A percentile compares a stretch with the other conserved stretches of the same genome.
These are phyloP conservation scores for Rhizophagus sp. DNA, from an alignment of 192 early-diverging fungal genomes.

Conservation along the genomic window DNA sequence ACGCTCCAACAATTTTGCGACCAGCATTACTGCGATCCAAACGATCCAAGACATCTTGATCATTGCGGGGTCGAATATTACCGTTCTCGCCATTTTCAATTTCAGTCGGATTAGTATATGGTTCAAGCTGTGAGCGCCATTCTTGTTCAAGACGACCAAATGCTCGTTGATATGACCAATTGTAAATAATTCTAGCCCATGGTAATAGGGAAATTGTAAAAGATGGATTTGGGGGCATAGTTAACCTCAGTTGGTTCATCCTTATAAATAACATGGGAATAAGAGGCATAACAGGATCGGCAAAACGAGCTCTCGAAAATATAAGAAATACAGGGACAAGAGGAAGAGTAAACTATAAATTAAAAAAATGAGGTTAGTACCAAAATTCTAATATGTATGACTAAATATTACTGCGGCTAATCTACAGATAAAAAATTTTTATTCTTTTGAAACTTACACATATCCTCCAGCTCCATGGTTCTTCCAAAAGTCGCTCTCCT, in stretches of 20 bases:
- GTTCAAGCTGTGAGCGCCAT: conserved; percentile 54
- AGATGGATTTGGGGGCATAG: conserved; percentile 63
- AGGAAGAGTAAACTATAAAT: conserved; percentile 40
- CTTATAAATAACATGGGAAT: conserved; percentile 59
- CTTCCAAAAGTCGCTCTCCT: conserved; percentile 59
- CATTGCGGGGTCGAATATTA: conserved; percentile 17
- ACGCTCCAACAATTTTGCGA: conserved; percentile 62
- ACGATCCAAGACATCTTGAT: conserved; percentile 56
- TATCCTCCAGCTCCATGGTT: conserved; percentile 61
- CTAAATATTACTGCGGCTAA: too few species aligned
- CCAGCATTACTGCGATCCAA: conserved; percentile 56
- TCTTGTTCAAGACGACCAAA: conserved; percentile 54
- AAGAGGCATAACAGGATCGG: conserved; percentile 63
- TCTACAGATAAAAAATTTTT: not conserved
- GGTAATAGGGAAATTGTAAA: conserved; percentile 63
- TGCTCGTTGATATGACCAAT: conserved; percentile 53
- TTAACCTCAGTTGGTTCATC: conserved; percentile 54
- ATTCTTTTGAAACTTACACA: conserved; percentile 51
- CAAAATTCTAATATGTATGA: too few species aligned
- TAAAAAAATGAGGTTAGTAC: not conserved
- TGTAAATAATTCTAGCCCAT: conserved; percentile 60
- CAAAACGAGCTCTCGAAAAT: conserved; percentile 57
- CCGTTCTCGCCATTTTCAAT: conserved; percentile 27
- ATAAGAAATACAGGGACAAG: conserved; percentile 65
- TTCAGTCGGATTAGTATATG: conserved; percentile 20